These are phyloP conservation scores for Geranium incanum DNA, from an alignment of 441 rosid genomes.

Conservation along the genomic window DNA sequence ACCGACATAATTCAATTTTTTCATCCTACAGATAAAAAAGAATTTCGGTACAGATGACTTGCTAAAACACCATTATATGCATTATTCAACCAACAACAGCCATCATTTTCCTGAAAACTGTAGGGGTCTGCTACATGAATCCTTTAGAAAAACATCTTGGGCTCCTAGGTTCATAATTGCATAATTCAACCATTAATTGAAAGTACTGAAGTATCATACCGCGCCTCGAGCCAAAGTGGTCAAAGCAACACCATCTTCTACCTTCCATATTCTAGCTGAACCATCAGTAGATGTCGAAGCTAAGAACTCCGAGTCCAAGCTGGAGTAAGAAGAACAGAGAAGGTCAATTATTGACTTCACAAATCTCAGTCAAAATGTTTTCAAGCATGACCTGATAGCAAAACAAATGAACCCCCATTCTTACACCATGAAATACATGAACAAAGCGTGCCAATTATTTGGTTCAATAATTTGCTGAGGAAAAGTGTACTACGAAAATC, in stretches of 20 bases:
- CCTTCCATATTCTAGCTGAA: conserved; percentile 94
- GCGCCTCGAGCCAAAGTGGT: conserved; percentile 61
- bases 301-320: conserved; percentile 87
- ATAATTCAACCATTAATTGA: conserved; percentile 5
- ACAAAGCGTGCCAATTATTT: not conserved
- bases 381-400: not conserved
- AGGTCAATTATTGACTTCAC: not conserved
- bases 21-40: conserved; percentile 53
- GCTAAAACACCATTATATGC: conserved; percentile 4
- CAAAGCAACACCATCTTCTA: conserved; percentile 69
- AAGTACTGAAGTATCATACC: conserved; percentile 32
- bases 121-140: too few relatives aligned
- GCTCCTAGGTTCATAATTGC: conserved; percentile 5
- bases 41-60: conserved; percentile 2
- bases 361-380: not conserved
- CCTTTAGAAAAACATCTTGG: too few relatives aligned
- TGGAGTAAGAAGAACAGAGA: conserved; percentile 28
- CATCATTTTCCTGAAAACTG: too few relatives aligned
- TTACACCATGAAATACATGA: not conserved
- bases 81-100: too few relatives aligned
- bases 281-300: conserved; percentile 89
- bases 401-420: not conserved
- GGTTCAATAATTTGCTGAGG: not conserved
- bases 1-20: conserved; percentile 70
- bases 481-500: not conserved